These are phyloP conservation scores for Cadophora sp. DNA, from an alignment of 2,329 filamentous ascomycete genomes.

Conservation along the genomic window DNA sequence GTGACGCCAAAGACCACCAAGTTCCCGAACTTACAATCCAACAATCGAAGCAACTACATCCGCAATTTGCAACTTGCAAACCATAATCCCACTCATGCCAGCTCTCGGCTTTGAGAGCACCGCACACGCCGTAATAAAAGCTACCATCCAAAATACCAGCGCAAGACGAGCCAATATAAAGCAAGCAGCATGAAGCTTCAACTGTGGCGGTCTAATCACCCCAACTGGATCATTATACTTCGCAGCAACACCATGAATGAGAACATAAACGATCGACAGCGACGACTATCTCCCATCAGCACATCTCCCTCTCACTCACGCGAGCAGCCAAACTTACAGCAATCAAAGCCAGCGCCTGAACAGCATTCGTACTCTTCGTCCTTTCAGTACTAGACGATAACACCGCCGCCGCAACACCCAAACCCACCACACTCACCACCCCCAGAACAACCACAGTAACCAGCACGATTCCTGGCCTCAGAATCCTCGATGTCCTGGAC, in stretches of 20 bases:
- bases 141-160: constrained; percentile 36
- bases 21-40: constrained; percentile 34
- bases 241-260: constrained; percentile 34
- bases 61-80: constrained; percentile 32
- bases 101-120: constrained; percentile 31
- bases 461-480: constrained; percentile 34
- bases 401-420: constrained; percentile 26
- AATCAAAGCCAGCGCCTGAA: constrained; percentile 31
- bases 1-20: background rate
- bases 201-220: constrained; percentile 30
- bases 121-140: constrained; percentile 33
- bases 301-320: background rate
- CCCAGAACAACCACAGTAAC: constrained; percentile 29
- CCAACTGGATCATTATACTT: constrained; percentile 35
- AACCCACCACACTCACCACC: constrained; percentile 25
- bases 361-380: constrained; percentile 28
- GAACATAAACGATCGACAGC: constrained; percentile 35
- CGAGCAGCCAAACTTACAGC: constrained; percentile 32
- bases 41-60: constrained; percentile 34
- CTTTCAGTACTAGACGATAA: constrained; percentile 24
- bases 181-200: constrained; percentile 36
- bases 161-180: constrained; percentile 39
- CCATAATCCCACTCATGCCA: constrained; percentile 23
- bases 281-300: constrained; percentile 31
- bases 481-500: constrained; percentile 28